Conservation (phyloP, 495 filamentous ascomycete genomes). For the Xylona heveae region DNA sequence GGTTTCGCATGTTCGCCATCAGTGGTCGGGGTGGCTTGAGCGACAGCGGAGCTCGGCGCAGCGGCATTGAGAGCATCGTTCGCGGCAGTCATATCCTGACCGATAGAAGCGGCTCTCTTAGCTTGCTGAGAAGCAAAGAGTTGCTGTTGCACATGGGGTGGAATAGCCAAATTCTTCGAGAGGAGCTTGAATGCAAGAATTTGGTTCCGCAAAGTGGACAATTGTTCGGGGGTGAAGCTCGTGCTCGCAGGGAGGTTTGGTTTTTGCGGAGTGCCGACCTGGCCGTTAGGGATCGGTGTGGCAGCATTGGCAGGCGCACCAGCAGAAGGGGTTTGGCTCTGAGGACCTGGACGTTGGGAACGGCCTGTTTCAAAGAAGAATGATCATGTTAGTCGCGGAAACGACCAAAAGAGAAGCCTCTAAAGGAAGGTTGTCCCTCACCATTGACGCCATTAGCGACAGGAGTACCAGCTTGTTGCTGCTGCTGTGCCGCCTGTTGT, state of each 20-base stretch:
- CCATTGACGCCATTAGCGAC: slow-evolving; percentile 29
- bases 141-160: slow-evolving; percentile 47
- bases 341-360: too few relatives aligned
- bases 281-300: too few relatives aligned
- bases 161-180: slow-evolving; percentile 59
- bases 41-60: slow-evolving; percentile 14
- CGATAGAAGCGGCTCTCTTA: slow-evolving; percentile 31
- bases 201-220: slow-evolving; percentile 49
- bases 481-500: slow-evolving; percentile 25
- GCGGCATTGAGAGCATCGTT: slow-evolving; percentile 29
- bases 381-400: too few relatives aligned
- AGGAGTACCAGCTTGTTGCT: slow-evolving; percentile 18
- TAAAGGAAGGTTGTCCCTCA: too few relatives aligned
- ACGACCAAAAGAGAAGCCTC: too few relatives aligned
- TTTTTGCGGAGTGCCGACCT: slow-evolving; percentile 9
- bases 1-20: slow-evolving; percentile 7
- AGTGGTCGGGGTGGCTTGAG: neutral
- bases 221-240: slow-evolving; percentile 49
- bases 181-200: slow-evolving; percentile 67
- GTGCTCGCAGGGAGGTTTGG: slow-evolving; percentile 17
- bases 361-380: too few relatives aligned
- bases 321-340: too few relatives aligned
- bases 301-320: too few relatives aligned
- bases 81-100: slow-evolving; percentile 32
- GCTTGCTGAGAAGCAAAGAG: slow-evolving; percentile 51